These are phyloP conservation scores for Mrakia frigida DNA, from an alignment of 768 basidiomycete species.

Conservation along the genomic window DNA sequence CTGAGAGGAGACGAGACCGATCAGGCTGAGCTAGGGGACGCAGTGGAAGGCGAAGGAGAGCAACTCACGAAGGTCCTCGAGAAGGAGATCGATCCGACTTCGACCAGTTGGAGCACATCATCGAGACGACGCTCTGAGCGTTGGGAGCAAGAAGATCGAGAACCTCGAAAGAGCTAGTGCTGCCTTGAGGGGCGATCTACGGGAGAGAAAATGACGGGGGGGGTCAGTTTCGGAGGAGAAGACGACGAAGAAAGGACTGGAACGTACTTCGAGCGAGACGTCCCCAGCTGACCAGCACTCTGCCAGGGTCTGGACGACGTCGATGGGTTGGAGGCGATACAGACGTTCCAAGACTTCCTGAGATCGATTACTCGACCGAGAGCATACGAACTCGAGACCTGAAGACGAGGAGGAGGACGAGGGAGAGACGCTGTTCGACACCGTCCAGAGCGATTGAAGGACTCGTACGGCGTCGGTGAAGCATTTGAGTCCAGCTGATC, in stretches of 20 bases:
- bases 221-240: not conserved
- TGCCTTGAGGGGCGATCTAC: slow-evolving; percentile 36
- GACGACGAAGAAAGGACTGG: not conserved
- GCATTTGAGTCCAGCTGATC: slow-evolving; percentile 68
- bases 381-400: slow-evolving; percentile 62
- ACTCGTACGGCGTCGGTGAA: slow-evolving; percentile 77
- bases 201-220: not conserved
- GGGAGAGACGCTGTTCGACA: not conserved
- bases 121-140: slow-evolving; percentile 78
- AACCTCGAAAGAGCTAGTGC: slow-evolving; percentile 63
- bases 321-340: slow-evolving; percentile 70
- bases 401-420: slow-evolving; percentile 46
- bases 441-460: slow-evolving; percentile 67
- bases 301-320: slow-evolving; percentile 76
- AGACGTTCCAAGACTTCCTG: slow-evolving; percentile 76
- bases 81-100: not conserved
- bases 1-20: slow-evolving; percentile 46
- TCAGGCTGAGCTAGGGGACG: no score
- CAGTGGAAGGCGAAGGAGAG: not conserved
- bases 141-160: slow-evolving; percentile 76
- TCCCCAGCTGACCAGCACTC: slow-evolving; percentile 59
- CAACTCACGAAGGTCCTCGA: not conserved
- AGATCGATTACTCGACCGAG: slow-evolving; percentile 62
- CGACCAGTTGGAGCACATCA: slow-evolving; percentile 62
- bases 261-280: not conserved